Base-by-base conservation (phyloP, 2,329 filamentous ascomycete genomes). In the Sarocladium brachiariae region DNA sequence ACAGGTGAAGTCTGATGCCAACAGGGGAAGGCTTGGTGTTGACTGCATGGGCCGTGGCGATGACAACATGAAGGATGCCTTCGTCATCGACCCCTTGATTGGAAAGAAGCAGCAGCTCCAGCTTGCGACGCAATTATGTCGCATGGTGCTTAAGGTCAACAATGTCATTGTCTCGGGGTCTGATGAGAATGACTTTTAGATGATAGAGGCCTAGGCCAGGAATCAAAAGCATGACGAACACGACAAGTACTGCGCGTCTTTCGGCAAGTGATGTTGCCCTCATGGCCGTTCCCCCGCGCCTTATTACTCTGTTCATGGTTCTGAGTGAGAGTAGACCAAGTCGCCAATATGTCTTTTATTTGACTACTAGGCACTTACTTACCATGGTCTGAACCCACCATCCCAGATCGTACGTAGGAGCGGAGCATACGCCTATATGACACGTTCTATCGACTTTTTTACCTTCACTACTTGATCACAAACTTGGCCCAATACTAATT, bases 81-180 rank as follows among this genome's bases (percentile, higher is more conserved):
- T 99, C 70, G 93, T 96, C 58, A 97, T 99, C 65, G 93, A 99
- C 66, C 95, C 93, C 50, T 75, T 99, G 64, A 99, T 99, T 66
- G 93, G 93, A 61, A 99, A 99, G 81, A 87, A 89, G 71, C 91
- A 96, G 74, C 93, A 99, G 73, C 80, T 99, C 54, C 83, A 96
- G 73, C 80, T 99, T 57, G 93, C 93, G 27, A 99, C 95, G 49
- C 93, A 99, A 75, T 76, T 99, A 59, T 97, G 93, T 76, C 84
- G 93, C 58, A 97, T 99, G 92, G 91, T 96, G 58, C 78, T 96
- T 60, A 96, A 96, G 83, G 83, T 91, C 66, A 96, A 96, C 77
- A 95, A 96, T 68, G 91, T 96, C 57, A 96, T 96, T 68, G 84
- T 96, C 61, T 83, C 89, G 53, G 91, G 91, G 51, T 83, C 81